Conservation (phyloP, 2,329 filamentous ascomycete genomes). For the Nemania abortiva region DNA sequence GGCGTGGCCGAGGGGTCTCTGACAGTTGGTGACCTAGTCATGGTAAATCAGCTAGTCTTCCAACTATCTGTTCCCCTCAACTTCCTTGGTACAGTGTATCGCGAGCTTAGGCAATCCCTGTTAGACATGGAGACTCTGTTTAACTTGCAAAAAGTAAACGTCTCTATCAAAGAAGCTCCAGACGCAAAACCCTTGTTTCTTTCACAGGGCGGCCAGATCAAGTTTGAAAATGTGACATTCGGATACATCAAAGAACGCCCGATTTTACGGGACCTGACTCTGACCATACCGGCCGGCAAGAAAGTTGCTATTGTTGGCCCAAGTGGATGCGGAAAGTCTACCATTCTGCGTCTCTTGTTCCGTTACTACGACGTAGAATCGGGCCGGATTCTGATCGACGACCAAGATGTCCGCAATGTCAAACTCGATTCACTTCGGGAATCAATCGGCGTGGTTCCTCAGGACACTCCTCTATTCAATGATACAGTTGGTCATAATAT, state of each 20-base stretch:
- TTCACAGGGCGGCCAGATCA: constrained; percentile 85
- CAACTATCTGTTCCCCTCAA: constrained; percentile 97
- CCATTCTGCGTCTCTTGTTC: constrained; percentile 89
- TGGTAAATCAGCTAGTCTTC: constrained; percentile 99
- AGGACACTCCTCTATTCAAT: constrained; percentile 97
- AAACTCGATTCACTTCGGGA: constrained; percentile 83
- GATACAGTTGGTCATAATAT: constrained; percentile 97
- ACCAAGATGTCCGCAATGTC: constrained; percentile 89
- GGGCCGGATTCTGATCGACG: constrained; percentile 90
- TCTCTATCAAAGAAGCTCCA: constrained; percentile 82
- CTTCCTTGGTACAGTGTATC: constrained; percentile 97
- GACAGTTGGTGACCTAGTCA: constrained; percentile 95
- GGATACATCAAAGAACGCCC: constrained; percentile 89
- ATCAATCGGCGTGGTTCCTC: constrained; percentile 93
- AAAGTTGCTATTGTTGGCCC: constrained; percentile 97
- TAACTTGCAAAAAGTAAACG: constrained; percentile 95
- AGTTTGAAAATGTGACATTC: constrained; percentile 94
- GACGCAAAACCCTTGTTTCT: constrained; percentile 80
- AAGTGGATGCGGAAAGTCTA: constrained; percentile 96
- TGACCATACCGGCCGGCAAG: constrained; percentile 94
- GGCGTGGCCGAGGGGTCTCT: constrained; percentile 85
- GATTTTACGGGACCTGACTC: constrained; percentile 84
- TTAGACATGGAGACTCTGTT: constrained; percentile 99
- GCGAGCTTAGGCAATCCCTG: constrained; percentile 92
- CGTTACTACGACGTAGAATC: constrained; percentile 91